Conservation (phyloP, 2,329 filamentous ascomycete genomes). For the Pyrenochaeta sp. region DNA sequence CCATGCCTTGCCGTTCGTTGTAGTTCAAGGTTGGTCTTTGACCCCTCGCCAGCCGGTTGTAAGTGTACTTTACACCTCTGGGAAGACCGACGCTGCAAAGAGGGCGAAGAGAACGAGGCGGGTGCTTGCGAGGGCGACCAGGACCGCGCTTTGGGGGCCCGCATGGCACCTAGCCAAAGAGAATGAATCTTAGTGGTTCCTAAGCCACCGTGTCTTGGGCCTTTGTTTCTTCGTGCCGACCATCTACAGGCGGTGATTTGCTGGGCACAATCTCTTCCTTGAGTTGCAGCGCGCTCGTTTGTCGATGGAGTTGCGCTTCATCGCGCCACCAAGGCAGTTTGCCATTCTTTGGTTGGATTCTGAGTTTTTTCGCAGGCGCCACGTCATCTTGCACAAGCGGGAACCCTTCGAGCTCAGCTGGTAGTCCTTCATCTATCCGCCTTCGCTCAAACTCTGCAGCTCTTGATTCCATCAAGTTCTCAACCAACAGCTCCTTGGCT, state of each 20-base stretch:
- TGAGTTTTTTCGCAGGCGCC: constrained; percentile 40
- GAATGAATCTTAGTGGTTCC: background rate
- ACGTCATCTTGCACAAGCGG: constrained; percentile 50
- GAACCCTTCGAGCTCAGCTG: constrained; percentile 38
- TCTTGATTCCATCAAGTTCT: constrained; percentile 76
- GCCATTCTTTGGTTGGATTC: constrained; percentile 29
- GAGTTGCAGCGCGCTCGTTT: constrained; percentile 4
- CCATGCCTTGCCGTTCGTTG: too few relatives aligned
- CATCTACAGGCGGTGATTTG: constrained; percentile 12
- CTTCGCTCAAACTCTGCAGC: constrained; percentile 56
- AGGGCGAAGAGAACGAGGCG: too few relatives aligned
- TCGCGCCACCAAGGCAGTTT: constrained; percentile 48
- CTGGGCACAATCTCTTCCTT: constrained; percentile 6
- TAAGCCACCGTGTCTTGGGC: constrained; percentile 12
- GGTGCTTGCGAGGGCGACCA: background rate
- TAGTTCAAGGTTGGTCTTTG: too few relatives aligned
- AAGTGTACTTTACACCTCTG: too few relatives aligned
- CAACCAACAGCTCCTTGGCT: constrained; percentile 80
- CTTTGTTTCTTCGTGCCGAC: constrained; percentile 10
- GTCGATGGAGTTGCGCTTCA: constrained; percentile 21
- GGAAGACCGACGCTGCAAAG: too few relatives aligned
- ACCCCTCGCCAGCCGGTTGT: too few relatives aligned
- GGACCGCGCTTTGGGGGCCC: background rate
- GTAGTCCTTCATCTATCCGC: constrained; percentile 44
- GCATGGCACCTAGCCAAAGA: background rate